Percentiles rank a stretch among this genome's conserved stretches.
Conservation (phyloP, 2,329 filamentous ascomycete species). For the Huntiella moniliformis region DNA sequence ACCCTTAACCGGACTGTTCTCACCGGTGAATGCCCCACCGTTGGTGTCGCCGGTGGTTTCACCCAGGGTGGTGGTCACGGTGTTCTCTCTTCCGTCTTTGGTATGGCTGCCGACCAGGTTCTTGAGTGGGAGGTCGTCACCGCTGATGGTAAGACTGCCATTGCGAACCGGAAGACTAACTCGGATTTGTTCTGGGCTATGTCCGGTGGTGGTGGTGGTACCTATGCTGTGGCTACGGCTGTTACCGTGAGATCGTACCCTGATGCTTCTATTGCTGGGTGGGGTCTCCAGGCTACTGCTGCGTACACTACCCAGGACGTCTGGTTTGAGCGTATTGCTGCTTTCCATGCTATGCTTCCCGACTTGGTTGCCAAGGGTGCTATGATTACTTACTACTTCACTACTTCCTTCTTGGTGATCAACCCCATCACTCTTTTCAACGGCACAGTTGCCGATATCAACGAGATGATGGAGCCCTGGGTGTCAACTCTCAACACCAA, state of each 20-base stretch:
- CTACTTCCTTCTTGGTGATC: conserved; percentile 27
- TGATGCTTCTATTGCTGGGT: conserved; percentile 24
- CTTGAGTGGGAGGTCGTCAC: conserved; percentile 39
- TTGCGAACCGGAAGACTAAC: conserved; percentile 28
- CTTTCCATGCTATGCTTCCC: conserved; percentile 25
- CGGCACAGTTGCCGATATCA: conserved; percentile 24
- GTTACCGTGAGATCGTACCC: conserved; percentile 34
- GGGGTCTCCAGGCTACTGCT: conserved; percentile 24
- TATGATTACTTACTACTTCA: conserved; percentile 30
- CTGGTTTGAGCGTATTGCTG: conserved; percentile 30
- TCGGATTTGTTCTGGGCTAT: conserved; percentile 46
- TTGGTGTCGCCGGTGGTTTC: conserved; percentile 41
- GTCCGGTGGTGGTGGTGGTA: conserved; percentile 39
- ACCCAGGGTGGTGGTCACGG: conserved; percentile 42
- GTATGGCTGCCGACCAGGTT: conserved; percentile 40
- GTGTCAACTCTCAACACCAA: conserved; percentile 21
- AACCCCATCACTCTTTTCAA: conserved; percentile 28
- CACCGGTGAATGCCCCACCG: conserved; percentile 34
- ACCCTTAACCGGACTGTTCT: conserved; percentile 29
- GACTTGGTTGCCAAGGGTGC: conserved; percentile 30
- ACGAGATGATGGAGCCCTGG: conserved; percentile 28
- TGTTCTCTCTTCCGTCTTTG: conserved; percentile 32
- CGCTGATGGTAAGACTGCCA: conserved; percentile 27
- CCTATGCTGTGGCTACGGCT: conserved; percentile 36
- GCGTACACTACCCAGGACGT: conserved; percentile 17